Evolutionary conservation across 2,329 filamentous ascomycete species (phyloP), one percentile per base, ranked within the genome.

Genomic region (Fusarium torreyae): DNA sequence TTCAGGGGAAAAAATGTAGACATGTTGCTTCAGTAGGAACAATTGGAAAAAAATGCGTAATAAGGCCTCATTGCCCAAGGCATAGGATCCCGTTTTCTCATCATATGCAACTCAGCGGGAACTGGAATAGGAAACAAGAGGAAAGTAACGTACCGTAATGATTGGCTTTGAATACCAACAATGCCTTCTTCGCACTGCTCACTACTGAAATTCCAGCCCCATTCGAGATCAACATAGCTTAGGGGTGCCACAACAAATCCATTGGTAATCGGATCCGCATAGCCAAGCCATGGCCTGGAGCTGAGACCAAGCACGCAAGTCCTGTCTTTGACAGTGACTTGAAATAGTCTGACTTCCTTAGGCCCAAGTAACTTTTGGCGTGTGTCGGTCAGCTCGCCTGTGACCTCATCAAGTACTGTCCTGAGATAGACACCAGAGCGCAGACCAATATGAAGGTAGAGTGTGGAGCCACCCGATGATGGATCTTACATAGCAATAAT

Each of bases 401-500:
- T 98, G 40, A 97, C 89, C 77, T 98, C 97, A 74, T 99, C 96
- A 17, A 99, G 84, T 7, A 98, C 93, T 1, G 96, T 98, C 44
- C 97, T 90, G 24, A 99, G 88, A 77, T 99, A 99, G 13, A 99
- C 94, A 57, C 97, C 96, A 31, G 94, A 98, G 77, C 96, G 92
- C 3, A 99, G 87, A 57, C 96, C 97, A 64, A 99, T 98, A 75
- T 99, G 96, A 7, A 99, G 88, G 77, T 97, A 98, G 6, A 97
- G 86, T 1, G 95, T 97, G 13, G 90, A 92, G 18, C 94, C 94
- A 24, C 94, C 94, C 3, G 92, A 94, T 3, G 93, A 93, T 2
- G 95, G 97, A 79, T 99, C 96, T 15, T 93, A 89, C 95, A 99
- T 99, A 9, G 94, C 87, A 86, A 98, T 97, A 72, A 99, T 97